These are phyloP conservation scores for Kodamaea ohmeri DNA, from an alignment of 1,139 yeast genomes.

Conservation along the genomic window DNA sequence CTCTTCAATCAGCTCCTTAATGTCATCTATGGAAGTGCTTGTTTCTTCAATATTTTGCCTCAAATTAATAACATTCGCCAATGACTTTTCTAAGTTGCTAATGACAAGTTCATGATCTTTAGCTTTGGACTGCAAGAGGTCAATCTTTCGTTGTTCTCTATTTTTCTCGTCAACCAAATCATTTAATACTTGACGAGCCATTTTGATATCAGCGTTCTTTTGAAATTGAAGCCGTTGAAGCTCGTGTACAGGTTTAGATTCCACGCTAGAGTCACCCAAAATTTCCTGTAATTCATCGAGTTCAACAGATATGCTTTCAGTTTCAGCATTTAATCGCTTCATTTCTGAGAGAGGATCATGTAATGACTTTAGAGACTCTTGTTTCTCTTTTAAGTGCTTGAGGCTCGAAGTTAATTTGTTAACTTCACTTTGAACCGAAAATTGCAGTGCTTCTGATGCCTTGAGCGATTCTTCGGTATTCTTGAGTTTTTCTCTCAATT, in stretches of 20 bases:
- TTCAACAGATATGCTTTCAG: conserved; percentile 29
- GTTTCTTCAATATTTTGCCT: conserved; percentile 15
- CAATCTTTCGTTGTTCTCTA: conserved; percentile 42
- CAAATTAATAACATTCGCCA: conserved; percentile 37
- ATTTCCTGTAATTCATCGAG: conserved; percentile 37
- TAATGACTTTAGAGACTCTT: conserved; percentile 17
- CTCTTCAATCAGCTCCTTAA: conserved; percentile 11
- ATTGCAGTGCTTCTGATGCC: conserved; percentile 16
- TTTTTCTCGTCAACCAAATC: conserved; percentile 51
- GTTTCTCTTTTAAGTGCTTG: conserved; percentile 12
- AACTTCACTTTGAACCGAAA: conserved; percentile 13
- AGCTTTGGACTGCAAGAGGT: conserved; percentile 49
- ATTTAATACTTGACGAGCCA: conserved; percentile 42
- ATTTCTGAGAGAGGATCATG: conserved; percentile 37
- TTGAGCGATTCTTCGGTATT: conserved; percentile 9
- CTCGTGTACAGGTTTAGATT: conserved; percentile 42
- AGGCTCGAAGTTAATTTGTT: conserved; percentile 19
- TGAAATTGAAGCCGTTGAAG: conserved; percentile 49
- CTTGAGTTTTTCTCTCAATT: conserved; percentile 14
- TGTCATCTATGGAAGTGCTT: conserved; percentile 16
- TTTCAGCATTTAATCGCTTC: conserved; percentile 35
- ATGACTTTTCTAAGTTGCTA: conserved; percentile 51
- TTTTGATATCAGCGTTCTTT: conserved; percentile 43
- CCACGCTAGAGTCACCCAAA: conserved; percentile 32
- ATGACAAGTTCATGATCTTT: conserved; percentile 58